phyloP scores from a whole-genome alignment of 257 asterid genomes.

The Fraxinus anomala region DNA sequence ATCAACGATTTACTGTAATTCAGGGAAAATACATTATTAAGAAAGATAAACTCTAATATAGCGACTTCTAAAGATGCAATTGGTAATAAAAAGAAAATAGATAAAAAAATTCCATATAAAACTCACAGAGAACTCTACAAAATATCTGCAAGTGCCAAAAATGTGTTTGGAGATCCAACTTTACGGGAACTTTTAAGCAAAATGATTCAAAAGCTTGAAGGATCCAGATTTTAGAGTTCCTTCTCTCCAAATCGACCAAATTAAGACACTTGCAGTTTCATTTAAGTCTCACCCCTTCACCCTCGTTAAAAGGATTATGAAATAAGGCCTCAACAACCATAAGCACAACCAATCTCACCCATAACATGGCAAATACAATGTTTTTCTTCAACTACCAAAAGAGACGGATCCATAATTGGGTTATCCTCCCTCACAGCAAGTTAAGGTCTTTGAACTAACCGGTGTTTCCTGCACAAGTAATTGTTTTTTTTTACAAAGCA shows the following conservation, averaged over 20 bases:
- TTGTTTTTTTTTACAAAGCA: not conserved
- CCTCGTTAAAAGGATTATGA: not conserved
- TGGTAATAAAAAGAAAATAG: not conserved
- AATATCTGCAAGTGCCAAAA: conserved; percentile 13
- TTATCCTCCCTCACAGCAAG: not conserved
- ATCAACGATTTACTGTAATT: conserved; percentile 21
- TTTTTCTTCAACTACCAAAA: not conserved
- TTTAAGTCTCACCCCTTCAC: not conserved
- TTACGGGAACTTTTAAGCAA: not conserved
- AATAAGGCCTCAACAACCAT: conserved; percentile 4
- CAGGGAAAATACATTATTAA: conserved; percentile 11
- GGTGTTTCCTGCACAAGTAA: not conserved
- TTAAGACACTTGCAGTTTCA: not conserved
- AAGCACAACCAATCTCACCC: not conserved
- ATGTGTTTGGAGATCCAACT: not conserved
- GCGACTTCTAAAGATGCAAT: conserved; percentile 19
- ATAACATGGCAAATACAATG: not conserved
- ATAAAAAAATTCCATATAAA: conserved; percentile 6
- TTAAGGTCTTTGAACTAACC: not conserved
- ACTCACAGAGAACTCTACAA: conserved; percentile 14
- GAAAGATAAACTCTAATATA: conserved; percentile 14
- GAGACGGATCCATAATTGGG: not conserved
- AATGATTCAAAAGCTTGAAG: not conserved
- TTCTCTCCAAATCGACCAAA: not conserved
- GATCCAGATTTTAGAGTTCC: not conserved